Conservation (phyloP, 2,329 filamentous ascomycete genomes). For the Venturia pyrina region DNA sequence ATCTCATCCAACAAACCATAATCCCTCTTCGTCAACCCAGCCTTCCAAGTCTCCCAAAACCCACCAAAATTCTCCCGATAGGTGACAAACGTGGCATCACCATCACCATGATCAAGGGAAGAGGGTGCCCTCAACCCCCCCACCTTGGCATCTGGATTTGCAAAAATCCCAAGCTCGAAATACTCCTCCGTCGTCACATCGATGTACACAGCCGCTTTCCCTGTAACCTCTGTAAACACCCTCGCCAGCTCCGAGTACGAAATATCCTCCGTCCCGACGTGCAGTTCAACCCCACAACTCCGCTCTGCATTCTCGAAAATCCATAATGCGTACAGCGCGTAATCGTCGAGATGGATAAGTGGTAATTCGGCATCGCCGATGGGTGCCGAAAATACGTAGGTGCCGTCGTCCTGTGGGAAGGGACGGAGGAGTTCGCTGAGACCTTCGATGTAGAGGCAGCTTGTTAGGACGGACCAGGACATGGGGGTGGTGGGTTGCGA, state of each 20-base stretch:
- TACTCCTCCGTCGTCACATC: neutral
- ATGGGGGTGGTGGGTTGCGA: neutral
- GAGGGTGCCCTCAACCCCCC: too few relatives aligned
- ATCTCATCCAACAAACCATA: conserved; percentile 7
- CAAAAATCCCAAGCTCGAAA: neutral
- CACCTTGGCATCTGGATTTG: neutral
- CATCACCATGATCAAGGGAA: neutral
- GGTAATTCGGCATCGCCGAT: neutral
- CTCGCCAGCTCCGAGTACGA: neutral
- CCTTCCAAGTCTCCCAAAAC: neutral
- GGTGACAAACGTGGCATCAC: neutral
- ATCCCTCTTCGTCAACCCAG: neutral
- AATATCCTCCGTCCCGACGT: conserved; percentile 1
- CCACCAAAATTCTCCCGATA: conserved; percentile 1
- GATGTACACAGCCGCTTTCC: neutral
- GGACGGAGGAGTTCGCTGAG: neutral
- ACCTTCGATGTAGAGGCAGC: neutral
- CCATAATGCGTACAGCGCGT: neutral
- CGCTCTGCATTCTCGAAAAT: neutral
- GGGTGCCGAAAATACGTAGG: neutral
- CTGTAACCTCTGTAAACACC: neutral
- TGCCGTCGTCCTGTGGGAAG: neutral
- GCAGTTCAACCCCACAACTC: neutral
- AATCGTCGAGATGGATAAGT: neutral
- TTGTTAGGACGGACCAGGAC: neutral